Evolutionary conservation across 2,329 filamentous ascomycete species (phyloP).

Genomic region (Pseudogymnoascus sp.): DNA sequence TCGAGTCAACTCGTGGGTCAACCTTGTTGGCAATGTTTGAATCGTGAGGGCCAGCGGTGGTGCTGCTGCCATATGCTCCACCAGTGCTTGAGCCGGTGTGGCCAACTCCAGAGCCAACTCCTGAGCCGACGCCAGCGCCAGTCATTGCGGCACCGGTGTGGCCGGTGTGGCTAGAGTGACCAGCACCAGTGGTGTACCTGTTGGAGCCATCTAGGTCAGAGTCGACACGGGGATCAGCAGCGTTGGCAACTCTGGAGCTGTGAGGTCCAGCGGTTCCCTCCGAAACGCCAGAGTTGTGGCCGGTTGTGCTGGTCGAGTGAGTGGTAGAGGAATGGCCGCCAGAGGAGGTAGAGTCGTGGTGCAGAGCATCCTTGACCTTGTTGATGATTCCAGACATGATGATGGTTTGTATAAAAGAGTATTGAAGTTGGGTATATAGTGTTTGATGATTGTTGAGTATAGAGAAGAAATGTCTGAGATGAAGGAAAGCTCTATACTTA

Average conservation of each 20-base stretch:
- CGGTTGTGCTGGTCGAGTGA: slow-evolving; percentile 16
- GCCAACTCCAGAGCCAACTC: slow-evolving; percentile 29
- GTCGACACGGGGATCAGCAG: slow-evolving; percentile 34
- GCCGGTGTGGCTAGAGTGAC: not conserved
- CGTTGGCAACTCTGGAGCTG: slow-evolving; percentile 33
- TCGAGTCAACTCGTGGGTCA: slow-evolving; percentile 47
- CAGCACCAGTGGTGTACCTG: slow-evolving; percentile 9
- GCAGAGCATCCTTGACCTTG: slow-evolving; percentile 43
- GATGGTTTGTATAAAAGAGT: slow-evolving; percentile 15
- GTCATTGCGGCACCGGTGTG: slow-evolving; percentile 13
- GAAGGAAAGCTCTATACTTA: slow-evolving; percentile 2
- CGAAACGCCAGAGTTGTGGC: slow-evolving; percentile 25
- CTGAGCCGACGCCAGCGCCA: slow-evolving; percentile 42
- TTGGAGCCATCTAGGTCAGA: slow-evolving; percentile 15
- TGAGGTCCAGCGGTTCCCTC: slow-evolving; percentile 31
- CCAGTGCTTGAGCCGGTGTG: slow-evolving; percentile 17
- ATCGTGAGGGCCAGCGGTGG: slow-evolving; percentile 43
- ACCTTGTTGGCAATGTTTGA: slow-evolving; percentile 45
- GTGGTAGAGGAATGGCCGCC: slow-evolving; percentile 16
- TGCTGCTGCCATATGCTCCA: slow-evolving; percentile 22
- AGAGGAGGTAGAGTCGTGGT: slow-evolving; percentile 23
- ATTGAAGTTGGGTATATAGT: slow-evolving; percentile 8
- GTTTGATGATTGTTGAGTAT: slow-evolving; percentile 5
- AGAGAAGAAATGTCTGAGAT: not conserved
- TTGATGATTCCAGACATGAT: slow-evolving; percentile 42